Conservation (phyloP, 2,329 filamentous ascomycete genomes). For the Diaporthe sp. region DNA sequence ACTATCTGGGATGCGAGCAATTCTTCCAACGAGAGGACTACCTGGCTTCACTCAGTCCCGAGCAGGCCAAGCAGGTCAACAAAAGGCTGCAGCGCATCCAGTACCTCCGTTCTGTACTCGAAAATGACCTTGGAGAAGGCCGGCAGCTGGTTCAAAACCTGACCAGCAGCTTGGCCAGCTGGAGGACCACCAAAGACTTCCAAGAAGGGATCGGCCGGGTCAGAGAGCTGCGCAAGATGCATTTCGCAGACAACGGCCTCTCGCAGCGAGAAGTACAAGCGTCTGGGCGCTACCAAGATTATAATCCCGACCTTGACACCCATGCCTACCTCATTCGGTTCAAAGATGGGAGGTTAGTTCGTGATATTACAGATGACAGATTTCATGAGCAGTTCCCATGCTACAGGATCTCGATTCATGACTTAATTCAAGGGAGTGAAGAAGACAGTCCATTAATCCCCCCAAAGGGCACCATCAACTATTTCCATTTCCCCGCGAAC, state of each 20-base stretch:
- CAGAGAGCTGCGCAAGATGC: constrained; percentile 33
- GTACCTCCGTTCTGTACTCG: constrained; percentile 28
- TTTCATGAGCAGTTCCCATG: constrained; percentile 39
- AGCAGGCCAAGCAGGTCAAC: constrained; percentile 32
- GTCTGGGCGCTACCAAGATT: constrained; percentile 8
- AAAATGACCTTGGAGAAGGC: constrained; percentile 35
- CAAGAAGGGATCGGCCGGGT: constrained; percentile 37
- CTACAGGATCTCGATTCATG: constrained; percentile 37
- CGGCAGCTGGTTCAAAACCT: constrained; percentile 33
- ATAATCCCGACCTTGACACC: constrained; percentile 38
- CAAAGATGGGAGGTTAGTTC: constrained; percentile 31
- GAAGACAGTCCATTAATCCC: constrained; percentile 20
- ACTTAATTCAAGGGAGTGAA: constrained; percentile 7
- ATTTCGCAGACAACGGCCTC: constrained; percentile 35
- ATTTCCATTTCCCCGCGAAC: constrained; percentile 45
- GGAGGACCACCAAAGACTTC: constrained; percentile 35
- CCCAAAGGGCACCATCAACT: constrained; percentile 37
- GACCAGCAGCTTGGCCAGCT: constrained; percentile 24
- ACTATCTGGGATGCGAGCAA: constrained; percentile 41
- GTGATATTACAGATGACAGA: constrained; percentile 26
- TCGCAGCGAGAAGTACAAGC: constrained; percentile 27
- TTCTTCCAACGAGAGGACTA: constrained; percentile 42
- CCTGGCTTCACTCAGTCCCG: constrained; percentile 19
- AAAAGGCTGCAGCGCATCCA: constrained; percentile 33
- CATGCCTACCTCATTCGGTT: constrained; percentile 41